Evolutionary conservation across 208 protist species (phyloP).

Genomic region (Strigomonas culicis): DNA sequence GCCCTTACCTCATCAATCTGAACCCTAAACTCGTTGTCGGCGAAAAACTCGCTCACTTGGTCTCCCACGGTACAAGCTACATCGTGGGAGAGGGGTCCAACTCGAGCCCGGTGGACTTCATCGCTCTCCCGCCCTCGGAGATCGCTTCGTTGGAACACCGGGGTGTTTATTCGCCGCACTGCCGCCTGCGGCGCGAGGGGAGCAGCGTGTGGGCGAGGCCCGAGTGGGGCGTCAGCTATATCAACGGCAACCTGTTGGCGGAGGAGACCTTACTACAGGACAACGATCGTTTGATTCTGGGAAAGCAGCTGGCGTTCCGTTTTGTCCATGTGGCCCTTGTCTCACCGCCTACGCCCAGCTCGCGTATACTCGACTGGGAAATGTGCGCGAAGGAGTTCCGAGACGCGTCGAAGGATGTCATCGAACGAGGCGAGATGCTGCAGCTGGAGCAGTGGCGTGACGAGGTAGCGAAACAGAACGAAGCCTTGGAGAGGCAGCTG

Average conservation of each 20-base stretch:
- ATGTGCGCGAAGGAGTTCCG: slow-evolving; percentile 52
- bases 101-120: slow-evolving; percentile 45
- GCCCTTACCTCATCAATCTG: slow-evolving; percentile 57
- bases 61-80: slow-evolving; percentile 34
- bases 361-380: slow-evolving; percentile 64
- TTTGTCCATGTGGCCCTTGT: slow-evolving; percentile 35
- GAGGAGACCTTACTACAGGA: slow-evolving; percentile 33
- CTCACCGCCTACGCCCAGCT: slow-evolving; percentile 12
- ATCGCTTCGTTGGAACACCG: slow-evolving; percentile 22
- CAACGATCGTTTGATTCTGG: slow-evolving; percentile 63
- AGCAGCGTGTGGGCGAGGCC: slow-evolving; percentile 34
- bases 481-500: slow-evolving; percentile 29
- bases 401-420: slow-evolving; percentile 22
- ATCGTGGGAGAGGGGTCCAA: slow-evolving; percentile 42
- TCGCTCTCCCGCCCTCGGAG: slow-evolving; percentile 32
- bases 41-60: slow-evolving; percentile 60
- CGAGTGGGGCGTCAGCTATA: slow-evolving; percentile 62
- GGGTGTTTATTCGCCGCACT: slow-evolving; percentile 66
- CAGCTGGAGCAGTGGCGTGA: not conserved
- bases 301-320: slow-evolving; percentile 50
- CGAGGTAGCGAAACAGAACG: too few species aligned
- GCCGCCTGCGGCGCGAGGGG: slow-evolving; percentile 35
- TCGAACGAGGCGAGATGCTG: slow-evolving; percentile 26
- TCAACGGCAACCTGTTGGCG: slow-evolving; percentile 47
- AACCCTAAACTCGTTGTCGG: slow-evolving; percentile 49